Conservation (phyloP, 306 rosid species). For the Vigna reflexopilosa region DNA sequence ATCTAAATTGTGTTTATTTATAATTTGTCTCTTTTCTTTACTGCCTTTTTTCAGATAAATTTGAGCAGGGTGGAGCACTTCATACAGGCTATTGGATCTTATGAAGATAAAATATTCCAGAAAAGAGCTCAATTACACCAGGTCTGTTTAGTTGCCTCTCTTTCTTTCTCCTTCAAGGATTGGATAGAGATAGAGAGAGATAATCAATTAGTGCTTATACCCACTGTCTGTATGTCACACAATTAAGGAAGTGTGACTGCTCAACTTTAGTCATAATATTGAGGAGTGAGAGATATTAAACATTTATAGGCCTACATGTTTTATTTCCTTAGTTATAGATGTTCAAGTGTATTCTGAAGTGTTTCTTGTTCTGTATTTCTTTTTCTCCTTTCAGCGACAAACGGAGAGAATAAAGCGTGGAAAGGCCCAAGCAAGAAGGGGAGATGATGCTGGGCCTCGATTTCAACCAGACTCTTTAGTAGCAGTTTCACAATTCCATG, state of each 20-base stretch:
- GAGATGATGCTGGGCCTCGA: conserved; percentile 81
- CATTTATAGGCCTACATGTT: not conserved
- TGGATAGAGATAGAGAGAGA: not conserved
- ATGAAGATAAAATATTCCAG: conserved; percentile 88
- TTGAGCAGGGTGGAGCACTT: conserved; percentile 82
- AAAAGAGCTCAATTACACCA: conserved; percentile 88
- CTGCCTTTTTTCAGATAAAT: conserved; percentile 65
- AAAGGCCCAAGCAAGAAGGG: conserved; percentile 75
- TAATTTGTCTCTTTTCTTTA: conserved; percentile 8
- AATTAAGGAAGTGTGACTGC: not conserved
- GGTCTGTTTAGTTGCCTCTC: conserved; percentile 55
- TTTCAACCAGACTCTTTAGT: conserved; percentile 78
- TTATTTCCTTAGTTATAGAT: conserved; percentile 15
- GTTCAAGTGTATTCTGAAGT: conserved; percentile 9
- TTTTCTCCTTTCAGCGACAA: conserved; percentile 64
- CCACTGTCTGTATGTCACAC: not conserved
- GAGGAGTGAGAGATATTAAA: not conserved
- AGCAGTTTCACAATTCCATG: conserved; percentile 74
- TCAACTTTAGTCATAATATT: not conserved
- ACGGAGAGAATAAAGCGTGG: conserved; percentile 87
- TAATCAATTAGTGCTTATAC: not conserved
- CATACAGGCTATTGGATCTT: conserved; percentile 94
- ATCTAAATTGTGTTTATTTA: conserved; percentile 6
- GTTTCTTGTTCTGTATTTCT: not conserved
- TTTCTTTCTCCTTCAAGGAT: not conserved